Evolutionary conservation across 2,329 filamentous ascomycete species (phyloP).

Genomic region (Dactylellina drechsleri): DNA sequence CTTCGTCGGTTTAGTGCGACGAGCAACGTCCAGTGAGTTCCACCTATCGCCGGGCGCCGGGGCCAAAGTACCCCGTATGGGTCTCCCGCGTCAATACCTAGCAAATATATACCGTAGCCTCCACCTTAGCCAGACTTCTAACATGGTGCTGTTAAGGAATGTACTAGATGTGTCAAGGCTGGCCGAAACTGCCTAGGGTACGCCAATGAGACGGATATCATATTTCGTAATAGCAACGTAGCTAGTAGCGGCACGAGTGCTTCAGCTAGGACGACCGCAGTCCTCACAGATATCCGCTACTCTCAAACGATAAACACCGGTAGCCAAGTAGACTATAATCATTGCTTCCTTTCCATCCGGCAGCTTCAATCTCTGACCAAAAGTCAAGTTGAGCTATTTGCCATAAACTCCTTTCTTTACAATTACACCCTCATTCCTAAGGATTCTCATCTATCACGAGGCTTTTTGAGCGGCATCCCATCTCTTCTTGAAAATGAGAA

Average conservation of each 20-base stretch:
- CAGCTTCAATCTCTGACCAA: conserved; percentile 4
- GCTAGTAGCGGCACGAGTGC: neutral
- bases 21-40: conserved; percentile 11
- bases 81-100: too few relatives aligned
- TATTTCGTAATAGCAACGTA: conserved; percentile 16
- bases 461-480: neutral
- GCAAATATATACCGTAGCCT: neutral
- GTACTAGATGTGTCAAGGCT: conserved; percentile 12
- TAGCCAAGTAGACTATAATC: neutral
- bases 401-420: conserved; percentile 7
- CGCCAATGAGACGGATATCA: conserved; percentile 9
- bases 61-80: too few relatives aligned
- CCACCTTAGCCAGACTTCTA: neutral
- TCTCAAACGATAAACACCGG: neutral
- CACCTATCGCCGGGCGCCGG: too few relatives aligned
- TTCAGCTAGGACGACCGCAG: too few relatives aligned
- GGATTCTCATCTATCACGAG: conserved; percentile 2
- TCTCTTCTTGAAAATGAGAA: neutral
- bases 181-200: conserved; percentile 13
- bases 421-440: conserved; percentile 7
- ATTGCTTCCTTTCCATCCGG: conserved; percentile 2
- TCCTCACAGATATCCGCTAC: too few relatives aligned
- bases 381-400: conserved; percentile 2
- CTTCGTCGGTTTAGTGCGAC: conserved; percentile 5
- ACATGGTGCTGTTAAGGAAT: neutral